Base-by-base conservation (phyloP, 345 rosid genomes). In the Ceriops tagal region DNA sequence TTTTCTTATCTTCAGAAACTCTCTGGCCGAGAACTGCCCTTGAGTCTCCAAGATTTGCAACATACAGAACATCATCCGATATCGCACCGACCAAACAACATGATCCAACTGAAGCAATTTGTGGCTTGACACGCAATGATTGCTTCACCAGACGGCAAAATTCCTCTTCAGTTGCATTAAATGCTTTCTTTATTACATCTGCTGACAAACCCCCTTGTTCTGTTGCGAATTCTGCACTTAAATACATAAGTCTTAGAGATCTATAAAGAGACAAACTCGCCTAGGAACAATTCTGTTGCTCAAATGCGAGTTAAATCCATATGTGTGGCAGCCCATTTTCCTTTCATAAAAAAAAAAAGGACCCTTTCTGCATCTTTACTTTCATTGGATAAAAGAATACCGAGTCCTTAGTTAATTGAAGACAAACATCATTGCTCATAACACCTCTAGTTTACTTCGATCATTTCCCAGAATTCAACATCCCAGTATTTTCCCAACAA, bases 21-120 rank as follows among this genome's bases (percentile, higher is more conserved):
- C 78, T 80, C 61, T 77, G 78, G 22, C 99, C 99, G 72, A 95
- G 97, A 78, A 95, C 99, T 0, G 86, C 99, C 77, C 99, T 88
- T 0, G 99, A 95, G 71, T 95, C 99, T 21, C 99, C 99, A 8
- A 92, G 91, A 79, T 95, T 95, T 1, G 99, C 99, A 61, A 95
- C 91, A 63, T 87, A 95, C 18, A 95, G 71, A 3, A 86, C 79
- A 49, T 78, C 96, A 58, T 90, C 60, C 8, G 96, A 83, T 67
- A 95, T 88, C 0, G 96, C 96, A 69, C 99, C 99, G 65, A 95
- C 87, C 31, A 95, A 82, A 79, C 99, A 95, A 63, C 99, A 95
- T 18, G 99, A 90, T 24, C 99, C 99, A 37, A 90, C 97, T 28
- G 96, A 87, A 75, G 96, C 96, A 72, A 95, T 90, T 73, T 90